Evolutionary conservation across 2,329 filamentous ascomycete genomes (phyloP).

Genomic region (Geosmithia putterillii): DNA sequence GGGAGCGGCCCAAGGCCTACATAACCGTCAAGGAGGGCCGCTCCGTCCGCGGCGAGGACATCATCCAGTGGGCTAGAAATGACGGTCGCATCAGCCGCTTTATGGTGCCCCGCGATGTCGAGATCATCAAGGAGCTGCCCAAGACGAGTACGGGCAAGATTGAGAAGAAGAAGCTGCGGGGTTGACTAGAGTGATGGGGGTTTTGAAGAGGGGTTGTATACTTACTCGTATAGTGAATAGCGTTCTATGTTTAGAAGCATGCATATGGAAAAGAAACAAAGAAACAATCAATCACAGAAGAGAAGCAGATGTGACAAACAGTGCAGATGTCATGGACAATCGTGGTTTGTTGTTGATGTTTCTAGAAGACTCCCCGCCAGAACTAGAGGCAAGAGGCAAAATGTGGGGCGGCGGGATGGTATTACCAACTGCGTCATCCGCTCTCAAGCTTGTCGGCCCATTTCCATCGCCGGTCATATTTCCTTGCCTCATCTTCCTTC

Average conservation of each 20-base stretch:
- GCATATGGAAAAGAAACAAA: neutral
- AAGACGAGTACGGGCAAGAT: constrained; percentile 98
- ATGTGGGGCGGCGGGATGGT: neutral
- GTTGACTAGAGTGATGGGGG: constrained; percentile 33
- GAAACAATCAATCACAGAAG: neutral
- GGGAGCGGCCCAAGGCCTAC: constrained; percentile 90
- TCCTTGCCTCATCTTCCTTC: neutral
- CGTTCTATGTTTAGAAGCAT: too few relatives aligned
- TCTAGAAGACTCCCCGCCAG: neutral
- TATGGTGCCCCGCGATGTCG: constrained; percentile 66
- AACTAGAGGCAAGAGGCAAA: neutral
- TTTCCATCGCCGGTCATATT: neutral
- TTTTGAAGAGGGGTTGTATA: neutral
- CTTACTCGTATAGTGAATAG: too few relatives aligned
- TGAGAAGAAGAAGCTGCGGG: constrained; percentile 83
- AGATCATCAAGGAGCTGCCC: constrained; percentile 76
- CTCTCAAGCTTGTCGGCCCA: neutral
- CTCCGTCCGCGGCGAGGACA: constrained; percentile 33
- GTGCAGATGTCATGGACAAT: too few relatives aligned
- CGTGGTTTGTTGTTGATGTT: neutral
- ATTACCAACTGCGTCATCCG: neutral
- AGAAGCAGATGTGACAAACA: too few relatives aligned
- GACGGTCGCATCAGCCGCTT: constrained; percentile 76
- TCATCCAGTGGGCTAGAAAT: constrained; percentile 79
- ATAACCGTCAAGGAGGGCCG: constrained; percentile 67